Base-by-base conservation (phyloP, 495 filamentous ascomycete species). In the Sordaria brevicollis region DNA sequence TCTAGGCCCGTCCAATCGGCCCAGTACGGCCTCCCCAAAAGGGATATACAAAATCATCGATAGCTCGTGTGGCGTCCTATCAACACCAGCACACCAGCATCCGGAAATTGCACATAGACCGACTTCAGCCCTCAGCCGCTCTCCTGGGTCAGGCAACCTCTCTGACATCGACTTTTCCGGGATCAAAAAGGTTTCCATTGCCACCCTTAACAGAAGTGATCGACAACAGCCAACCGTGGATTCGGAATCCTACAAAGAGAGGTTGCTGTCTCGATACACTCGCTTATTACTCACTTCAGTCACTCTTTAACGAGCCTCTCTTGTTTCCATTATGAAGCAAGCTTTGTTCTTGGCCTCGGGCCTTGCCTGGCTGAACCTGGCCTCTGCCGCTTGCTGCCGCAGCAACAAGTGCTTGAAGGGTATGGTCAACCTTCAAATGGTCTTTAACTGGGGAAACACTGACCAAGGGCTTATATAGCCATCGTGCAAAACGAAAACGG, bases 391-490 rank as follows among this genome's bases (percentile, higher is more conserved):
- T 3, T 73, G 72, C 65, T 74, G 72, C 29, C 57, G 67, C 7
- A 74, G 49, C 67, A 74, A 74, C 67, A 65, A 69, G 25, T 74
- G 72, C 43, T 68, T 74, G 34, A 57, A 71, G 31, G 71, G 57
- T 73, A 62, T 19, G 68, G n/a, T 65, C 33, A 38, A 9, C 36
- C 31, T 17, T 13, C n/a, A n/a, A n/a, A n/a, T n/a, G n/a, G n/a
- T n/a, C n/a, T n/a, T n/a, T n/a, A n/a, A n/a, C n/a, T n/a, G n/a
- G 57, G 43, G 29, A 13, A 25, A 21, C 15, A 4, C 36, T n/a
- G 35, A 70, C 36, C 6, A 13, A 17, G 3, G 3, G 21, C 29
- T 39, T 21, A 33, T 43, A 29, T 34, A 70, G 39, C 37, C 35
- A 67, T 65, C 21, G 37, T 71, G 5, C 35, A 11, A 21, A 57